These are phyloP conservation scores for Fonsecaea multimorphosa DNA, from an alignment of 2,329 filamentous ascomycete genomes.

Conservation along the genomic window DNA sequence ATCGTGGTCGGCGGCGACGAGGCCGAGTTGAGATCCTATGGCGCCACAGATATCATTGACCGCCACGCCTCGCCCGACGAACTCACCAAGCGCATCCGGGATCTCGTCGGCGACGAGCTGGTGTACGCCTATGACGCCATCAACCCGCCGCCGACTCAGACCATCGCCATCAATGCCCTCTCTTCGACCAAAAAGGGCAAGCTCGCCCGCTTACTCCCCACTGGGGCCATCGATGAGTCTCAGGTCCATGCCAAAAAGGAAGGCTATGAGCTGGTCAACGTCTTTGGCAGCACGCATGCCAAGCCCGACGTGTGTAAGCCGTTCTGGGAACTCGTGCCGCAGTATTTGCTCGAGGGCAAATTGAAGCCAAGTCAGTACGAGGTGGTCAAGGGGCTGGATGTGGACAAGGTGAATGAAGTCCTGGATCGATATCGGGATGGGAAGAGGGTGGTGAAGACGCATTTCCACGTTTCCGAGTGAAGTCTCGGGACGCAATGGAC, in stretches of 20 bases:
- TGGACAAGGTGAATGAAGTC: conserved; percentile 46
- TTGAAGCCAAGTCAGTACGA: conserved; percentile 43
- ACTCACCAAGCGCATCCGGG: conserved; percentile 44
- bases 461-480: conserved; percentile 28
- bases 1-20: conserved; percentile 47
- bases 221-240: conserved; percentile 38
- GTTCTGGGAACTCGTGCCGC: conserved; percentile 31
- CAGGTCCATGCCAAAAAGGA: conserved; percentile 44
- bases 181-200: conserved; percentile 47
- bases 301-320: conserved; percentile 38
- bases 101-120: conserved; percentile 49
- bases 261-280: conserved; percentile 44
- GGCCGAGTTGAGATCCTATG: conserved; percentile 43
- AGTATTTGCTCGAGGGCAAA: conserved; percentile 28
- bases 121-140: conserved; percentile 49
- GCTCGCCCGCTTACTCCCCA: conserved; percentile 40
- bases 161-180: conserved; percentile 45
- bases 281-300: conserved; percentile 40
- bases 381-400: conserved; percentile 45
- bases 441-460: conserved; percentile 43
- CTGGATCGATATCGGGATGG: conserved; percentile 50
- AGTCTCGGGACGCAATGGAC: background rate
- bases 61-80: conserved; percentile 45
- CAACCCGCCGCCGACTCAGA: conserved; percentile 39
- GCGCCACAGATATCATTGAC: conserved; percentile 53